A percentile compares a stretch with the other conserved stretches of the same genome.
Evolutionary conservation across 148 eudicot species (phyloP).

Genomic region (Chenopodium berlandieri): DNA sequence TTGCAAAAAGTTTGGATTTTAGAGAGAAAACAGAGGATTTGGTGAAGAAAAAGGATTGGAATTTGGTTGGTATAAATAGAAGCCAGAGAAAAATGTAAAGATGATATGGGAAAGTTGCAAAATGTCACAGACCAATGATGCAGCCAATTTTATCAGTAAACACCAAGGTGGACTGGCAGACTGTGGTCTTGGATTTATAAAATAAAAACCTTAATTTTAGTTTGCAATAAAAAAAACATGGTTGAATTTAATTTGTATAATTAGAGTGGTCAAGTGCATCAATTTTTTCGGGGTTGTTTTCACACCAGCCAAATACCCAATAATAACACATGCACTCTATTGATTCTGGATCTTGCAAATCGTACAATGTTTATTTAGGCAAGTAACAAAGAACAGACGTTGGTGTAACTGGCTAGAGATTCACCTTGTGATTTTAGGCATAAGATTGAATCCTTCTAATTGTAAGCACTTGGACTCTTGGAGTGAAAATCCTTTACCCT

Average conservation of each 20-base stretch:
- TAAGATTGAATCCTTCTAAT: too few relatives aligned
- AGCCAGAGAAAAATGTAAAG: background rate
- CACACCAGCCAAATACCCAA: too few relatives aligned
- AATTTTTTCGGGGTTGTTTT: too few relatives aligned
- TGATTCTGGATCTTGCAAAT: too few relatives aligned
- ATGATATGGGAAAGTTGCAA: background rate
- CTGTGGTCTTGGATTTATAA: conserved; percentile 9
- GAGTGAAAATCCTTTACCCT: too few relatives aligned
- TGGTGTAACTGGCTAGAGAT: too few relatives aligned
- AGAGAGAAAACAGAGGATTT: background rate
- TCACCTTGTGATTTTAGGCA: too few relatives aligned
- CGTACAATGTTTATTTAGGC: too few relatives aligned
- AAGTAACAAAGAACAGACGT: too few relatives aligned
- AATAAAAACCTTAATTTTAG: background rate
- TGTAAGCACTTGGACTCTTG: too few relatives aligned
- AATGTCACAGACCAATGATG: background rate
- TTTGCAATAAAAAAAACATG: conserved; percentile 18
- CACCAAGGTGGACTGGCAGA: background rate
- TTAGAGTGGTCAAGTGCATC: too few relatives aligned
- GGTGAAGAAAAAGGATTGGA: conserved; percentile 6
- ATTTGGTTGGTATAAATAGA: background rate
- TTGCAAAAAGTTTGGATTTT: background rate
- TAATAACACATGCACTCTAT: too few relatives aligned
- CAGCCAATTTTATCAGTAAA: background rate
- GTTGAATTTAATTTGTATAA: background rate